Evolutionary conservation across 768 basidiomycete genomes (phyloP).

Genomic region (Steccherinum ochraceum): DNA sequence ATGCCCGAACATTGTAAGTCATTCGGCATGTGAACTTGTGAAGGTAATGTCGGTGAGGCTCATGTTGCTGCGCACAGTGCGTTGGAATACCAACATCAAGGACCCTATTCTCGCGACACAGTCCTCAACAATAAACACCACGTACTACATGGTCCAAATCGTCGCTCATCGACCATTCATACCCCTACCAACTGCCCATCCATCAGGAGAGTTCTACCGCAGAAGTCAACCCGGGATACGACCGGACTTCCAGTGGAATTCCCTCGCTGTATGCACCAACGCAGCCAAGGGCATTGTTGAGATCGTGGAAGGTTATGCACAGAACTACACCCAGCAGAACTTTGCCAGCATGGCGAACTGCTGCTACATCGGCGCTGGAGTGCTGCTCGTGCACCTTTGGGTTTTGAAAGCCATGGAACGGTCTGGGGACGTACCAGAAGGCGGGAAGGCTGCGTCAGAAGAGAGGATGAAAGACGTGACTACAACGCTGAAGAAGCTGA

Average conservation of each 20-base stretch:
- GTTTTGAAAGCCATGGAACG: slow-evolving; percentile 24
- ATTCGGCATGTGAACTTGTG: too few species aligned
- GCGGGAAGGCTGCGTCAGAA: slow-evolving; percentile 7
- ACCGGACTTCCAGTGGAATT: slow-evolving; percentile 38
- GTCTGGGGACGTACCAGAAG: slow-evolving; percentile 3
- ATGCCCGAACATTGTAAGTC: slow-evolving; percentile 24
- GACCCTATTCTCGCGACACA: slow-evolving; percentile 34
- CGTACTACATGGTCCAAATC: slow-evolving; percentile 61
- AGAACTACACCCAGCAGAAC: slow-evolving; percentile 34
- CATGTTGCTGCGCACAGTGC: too few species aligned
- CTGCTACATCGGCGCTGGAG: slow-evolving; percentile 44
- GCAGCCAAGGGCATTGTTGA: slow-evolving; percentile 56
- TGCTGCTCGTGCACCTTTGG: slow-evolving; percentile 56
- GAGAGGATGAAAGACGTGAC: slow-evolving; percentile 9
- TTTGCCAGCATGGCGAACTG: slow-evolving; percentile 29
- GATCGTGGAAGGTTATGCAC: slow-evolving; percentile 49
- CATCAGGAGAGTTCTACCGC: slow-evolving; percentile 15
- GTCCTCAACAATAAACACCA: slow-evolving; percentile 34
- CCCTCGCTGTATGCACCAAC: slow-evolving; percentile 64
- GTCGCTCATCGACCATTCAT: slow-evolving; percentile 77
- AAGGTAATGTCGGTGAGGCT: slow-evolving; percentile 15
- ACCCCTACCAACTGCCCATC: slow-evolving; percentile 26
- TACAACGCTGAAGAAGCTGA: slow-evolving; percentile 7
- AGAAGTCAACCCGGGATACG: slow-evolving; percentile 30
- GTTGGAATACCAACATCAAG: slow-evolving; percentile 36